Evolutionary conservation across 768 basidiomycete genomes (phyloP).

Genomic region (Chlorophyllum brunneum): DNA sequence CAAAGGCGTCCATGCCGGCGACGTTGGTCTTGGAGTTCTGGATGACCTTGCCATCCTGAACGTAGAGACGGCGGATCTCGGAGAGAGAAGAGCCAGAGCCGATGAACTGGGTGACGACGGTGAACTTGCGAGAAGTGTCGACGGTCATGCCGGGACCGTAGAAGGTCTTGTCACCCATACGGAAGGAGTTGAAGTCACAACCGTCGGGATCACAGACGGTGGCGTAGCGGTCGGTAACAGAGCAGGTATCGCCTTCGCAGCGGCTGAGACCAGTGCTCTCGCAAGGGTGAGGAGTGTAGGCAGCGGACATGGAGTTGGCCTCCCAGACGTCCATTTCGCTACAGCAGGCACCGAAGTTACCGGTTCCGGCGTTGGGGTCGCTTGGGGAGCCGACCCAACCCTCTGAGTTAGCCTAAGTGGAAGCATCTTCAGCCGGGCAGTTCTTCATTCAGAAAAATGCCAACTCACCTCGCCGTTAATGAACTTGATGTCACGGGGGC

Average conservation of each 20-base stretch:
- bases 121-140: constrained; percentile 11
- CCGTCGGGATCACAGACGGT: constrained; percentile 41
- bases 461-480: constrained; percentile 12
- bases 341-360: constrained; percentile 37
- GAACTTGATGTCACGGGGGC: constrained; percentile 14
- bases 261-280: constrained; percentile 25
- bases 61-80: constrained; percentile 17
- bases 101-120: constrained; percentile 38
- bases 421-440: neutral
- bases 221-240: constrained; percentile 15
- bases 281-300: constrained; percentile 39
- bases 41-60: constrained; percentile 35
- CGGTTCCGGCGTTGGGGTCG: constrained; percentile 33
- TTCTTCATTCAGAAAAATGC: neutral
- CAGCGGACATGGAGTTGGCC: constrained; percentile 36
- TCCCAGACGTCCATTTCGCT: constrained; percentile 46
- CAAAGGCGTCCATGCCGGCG: constrained; percentile 26
- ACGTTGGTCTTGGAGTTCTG: constrained; percentile 29
- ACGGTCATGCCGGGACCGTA: constrained; percentile 34
- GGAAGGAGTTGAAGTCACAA: constrained; percentile 50
- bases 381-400: constrained; percentile 9
- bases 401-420: constrained; percentile 8
- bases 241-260: constrained; percentile 31
- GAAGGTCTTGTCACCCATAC: constrained; percentile 36
- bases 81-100: constrained; percentile 26